Conservation (phyloP, 2,329 filamentous ascomycete species). For the Aspergillus hortae region DNA sequence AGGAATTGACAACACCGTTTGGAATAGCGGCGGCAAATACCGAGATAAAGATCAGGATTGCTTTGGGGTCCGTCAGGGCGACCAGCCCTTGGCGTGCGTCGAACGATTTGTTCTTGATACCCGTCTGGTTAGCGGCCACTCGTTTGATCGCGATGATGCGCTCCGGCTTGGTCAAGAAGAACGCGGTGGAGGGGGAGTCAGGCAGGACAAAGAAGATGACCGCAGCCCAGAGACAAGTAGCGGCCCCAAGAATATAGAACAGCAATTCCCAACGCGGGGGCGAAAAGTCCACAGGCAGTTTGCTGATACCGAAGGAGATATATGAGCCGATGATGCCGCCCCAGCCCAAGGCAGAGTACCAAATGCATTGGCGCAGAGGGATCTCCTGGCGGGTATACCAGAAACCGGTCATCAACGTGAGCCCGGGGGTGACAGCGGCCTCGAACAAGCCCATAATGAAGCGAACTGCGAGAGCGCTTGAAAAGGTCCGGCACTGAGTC, state of each 20-base stretch:
- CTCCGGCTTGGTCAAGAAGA: slow-evolving; percentile 6
- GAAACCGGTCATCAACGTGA: slow-evolving; percentile 12
- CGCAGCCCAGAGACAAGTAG: slow-evolving; percentile 9
- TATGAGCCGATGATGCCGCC: slow-evolving; percentile 11
- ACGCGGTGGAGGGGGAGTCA: slow-evolving; percentile 6
- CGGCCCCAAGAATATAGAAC: slow-evolving; percentile 8
- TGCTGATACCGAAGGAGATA: slow-evolving; percentile 8
- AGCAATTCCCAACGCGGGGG: slow-evolving; percentile 9
- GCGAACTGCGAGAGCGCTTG: slow-evolving; percentile 6
- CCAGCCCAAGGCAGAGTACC: slow-evolving; percentile 11
- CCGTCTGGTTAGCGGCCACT: slow-evolving; percentile 2
- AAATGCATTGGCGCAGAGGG: slow-evolving; percentile 12
- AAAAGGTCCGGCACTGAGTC: slow-evolving; percentile 12
- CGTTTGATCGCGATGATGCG: slow-evolving; percentile 6
- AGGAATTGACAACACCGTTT: slow-evolving; percentile 35
- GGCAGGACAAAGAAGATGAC: slow-evolving; percentile 6
- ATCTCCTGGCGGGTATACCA: slow-evolving; percentile 14
- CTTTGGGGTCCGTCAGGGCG: slow-evolving; percentile 8
- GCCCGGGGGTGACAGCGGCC: slow-evolving; percentile 8
- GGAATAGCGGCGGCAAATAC: slow-evolving; percentile 26
- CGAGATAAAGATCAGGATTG: slow-evolving; percentile 11
- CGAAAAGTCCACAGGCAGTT: background rate
- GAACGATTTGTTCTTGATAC: slow-evolving; percentile 9
- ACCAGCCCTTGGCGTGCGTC: slow-evolving; percentile 3
- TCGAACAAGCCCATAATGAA: slow-evolving; percentile 13